These are phyloP conservation scores for Pyrus betulifolia DNA, from an alignment of 306 rosid species.

Conservation along the genomic window DNA sequence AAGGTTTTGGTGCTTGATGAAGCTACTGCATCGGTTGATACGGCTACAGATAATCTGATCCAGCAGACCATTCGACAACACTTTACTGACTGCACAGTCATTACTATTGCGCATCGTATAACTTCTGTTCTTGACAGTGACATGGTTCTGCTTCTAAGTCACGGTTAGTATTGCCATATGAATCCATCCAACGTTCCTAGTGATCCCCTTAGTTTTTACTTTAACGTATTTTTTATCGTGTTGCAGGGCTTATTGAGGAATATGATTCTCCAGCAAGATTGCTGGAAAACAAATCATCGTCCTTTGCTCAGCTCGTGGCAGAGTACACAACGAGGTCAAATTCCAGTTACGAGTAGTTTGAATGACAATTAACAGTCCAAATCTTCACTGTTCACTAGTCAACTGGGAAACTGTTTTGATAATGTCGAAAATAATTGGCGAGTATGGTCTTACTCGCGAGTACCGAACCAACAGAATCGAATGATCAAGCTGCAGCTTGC, in stretches of 20 bases:
- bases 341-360: slow-evolving; percentile 26
- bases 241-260: slow-evolving; percentile 71
- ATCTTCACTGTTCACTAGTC: neutral
- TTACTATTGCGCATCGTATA: slow-evolving; percentile 78
- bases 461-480: neutral
- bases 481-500: neutral
- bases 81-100: slow-evolving; percentile 53
- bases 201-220: neutral
- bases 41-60: slow-evolving; percentile 82
- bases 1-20: slow-evolving; percentile 82
- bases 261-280: slow-evolving; percentile 52
- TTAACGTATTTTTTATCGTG: neutral
- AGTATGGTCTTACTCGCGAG: neutral
- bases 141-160: slow-evolving; percentile 75
- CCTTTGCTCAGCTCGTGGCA: slow-evolving; percentile 72
- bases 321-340: slow-evolving; percentile 64
- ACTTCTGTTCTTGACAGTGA: slow-evolving; percentile 74
- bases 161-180: slow-evolving; percentile 31
- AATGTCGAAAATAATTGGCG: neutral
- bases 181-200: neutral
- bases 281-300: slow-evolving; percentile 62
- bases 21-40: slow-evolving; percentile 87
- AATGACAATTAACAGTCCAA: neutral
- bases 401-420: neutral
- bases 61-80: slow-evolving; percentile 64